Base-by-base conservation (phyloP, 2,329 filamentous ascomycete genomes). In the Fusarium denticulatum region DNA sequence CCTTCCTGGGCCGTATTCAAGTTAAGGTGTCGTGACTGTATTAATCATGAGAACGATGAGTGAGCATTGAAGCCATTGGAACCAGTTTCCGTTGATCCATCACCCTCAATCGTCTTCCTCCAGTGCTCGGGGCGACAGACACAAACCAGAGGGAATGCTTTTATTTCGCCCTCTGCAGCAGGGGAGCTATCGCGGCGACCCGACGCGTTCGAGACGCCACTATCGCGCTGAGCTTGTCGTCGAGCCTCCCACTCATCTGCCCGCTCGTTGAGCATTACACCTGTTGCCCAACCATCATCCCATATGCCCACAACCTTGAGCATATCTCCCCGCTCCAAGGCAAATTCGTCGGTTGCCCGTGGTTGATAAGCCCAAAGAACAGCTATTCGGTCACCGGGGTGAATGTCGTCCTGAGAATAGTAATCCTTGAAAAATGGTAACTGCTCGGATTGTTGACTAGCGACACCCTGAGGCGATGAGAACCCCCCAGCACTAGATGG, bases 211-310 rank as follows among this genome's bases (percentile, higher is more conserved):
- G 94, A 98, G 47, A 98, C 93, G 64, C 96, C 96, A 78, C 96
- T 98, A 83, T 99, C 96, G 70, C 96, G 90, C 80, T 97, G 95
- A 39, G 91, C 86, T 78, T 93, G 91, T 77, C 90, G 89, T 72
- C 92, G 89, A 47, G 89, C 88, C 77, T 97, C 94, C 91, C 94
- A 98, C 73, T 98, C 94, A 69, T 98, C 96, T 6, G 95, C 95
- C 62, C 90, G 89, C 77, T 97, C 94, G 60, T 92, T 88, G 63
- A 97, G 85, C 80, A 97, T 88, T 62, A 98, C 89, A 77, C 96
- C 96, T 3, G 96, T 99, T 16, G 96, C 96, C 96, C 96, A 99
- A 52, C 96, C 96, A 81, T 99, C 96, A 79, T 99, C 96, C 96
- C 96, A 99, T 75, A 99, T 99, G 71, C 96, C 96, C 37, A 98